A percentile compares a stretch with the other conserved stretches of the same genome.
These are phyloP conservation scores for Coccomyxa subellipsoidea DNA, from an alignment of 163 green algal genomes.

Conservation along the genomic window DNA sequence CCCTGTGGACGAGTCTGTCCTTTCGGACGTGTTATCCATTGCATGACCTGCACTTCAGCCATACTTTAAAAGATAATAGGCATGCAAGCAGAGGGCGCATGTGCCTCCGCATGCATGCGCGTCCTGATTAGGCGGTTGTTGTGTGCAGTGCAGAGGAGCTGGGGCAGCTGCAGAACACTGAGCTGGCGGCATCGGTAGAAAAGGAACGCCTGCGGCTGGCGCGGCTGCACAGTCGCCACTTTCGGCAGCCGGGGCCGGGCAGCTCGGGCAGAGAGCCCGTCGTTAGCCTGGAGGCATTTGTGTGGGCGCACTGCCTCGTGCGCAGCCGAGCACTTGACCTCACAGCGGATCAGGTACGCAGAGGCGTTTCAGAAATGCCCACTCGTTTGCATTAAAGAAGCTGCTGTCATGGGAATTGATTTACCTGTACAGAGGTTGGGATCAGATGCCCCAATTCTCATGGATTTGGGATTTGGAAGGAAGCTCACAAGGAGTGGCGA, in stretches of 20 bases:
- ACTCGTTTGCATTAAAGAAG: neutral
- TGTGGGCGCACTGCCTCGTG: slow-evolving; percentile 15
- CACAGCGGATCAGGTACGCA: neutral
- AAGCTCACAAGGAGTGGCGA: too few relatives aligned
- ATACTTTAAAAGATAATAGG: too few relatives aligned
- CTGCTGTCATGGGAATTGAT: too few relatives aligned
- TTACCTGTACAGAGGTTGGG: too few relatives aligned
- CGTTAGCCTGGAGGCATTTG: slow-evolving; percentile 16
- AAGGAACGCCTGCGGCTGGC: slow-evolving; percentile 3
- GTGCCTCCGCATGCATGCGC: too few relatives aligned
- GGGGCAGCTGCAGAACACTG: neutral
- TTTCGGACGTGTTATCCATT: too few relatives aligned
- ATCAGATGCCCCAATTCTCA: too few relatives aligned
- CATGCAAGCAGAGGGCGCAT: too few relatives aligned
- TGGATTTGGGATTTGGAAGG: too few relatives aligned
- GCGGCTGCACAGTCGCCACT: neutral
- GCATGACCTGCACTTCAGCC: too few relatives aligned
- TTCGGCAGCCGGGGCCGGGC: neutral
- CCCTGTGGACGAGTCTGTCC: too few relatives aligned
- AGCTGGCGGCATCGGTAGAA: neutral
- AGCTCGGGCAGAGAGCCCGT: neutral
- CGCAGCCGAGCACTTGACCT: slow-evolving; percentile 15
- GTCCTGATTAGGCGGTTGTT: neutral
- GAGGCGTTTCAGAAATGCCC: neutral
- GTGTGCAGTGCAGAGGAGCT: slow-evolving; percentile 13